Percentiles rank a stretch among this genome's conserved stretches.
Conservation (phyloP, 1,284 basidiomycete species). For the Malassezia globosa region DNA sequence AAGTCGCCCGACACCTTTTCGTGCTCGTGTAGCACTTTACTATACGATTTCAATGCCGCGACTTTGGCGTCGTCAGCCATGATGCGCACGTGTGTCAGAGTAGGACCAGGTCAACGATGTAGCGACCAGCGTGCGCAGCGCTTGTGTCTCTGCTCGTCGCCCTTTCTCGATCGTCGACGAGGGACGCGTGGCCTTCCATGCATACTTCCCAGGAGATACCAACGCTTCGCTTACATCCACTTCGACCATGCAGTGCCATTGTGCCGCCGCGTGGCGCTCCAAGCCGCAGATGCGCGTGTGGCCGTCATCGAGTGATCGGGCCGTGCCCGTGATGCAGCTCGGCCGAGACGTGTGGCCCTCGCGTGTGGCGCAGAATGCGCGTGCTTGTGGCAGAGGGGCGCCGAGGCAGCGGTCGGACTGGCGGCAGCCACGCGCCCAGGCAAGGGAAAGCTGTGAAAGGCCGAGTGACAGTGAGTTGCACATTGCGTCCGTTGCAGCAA, state of each 20-base stretch:
- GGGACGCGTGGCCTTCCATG: neutral
- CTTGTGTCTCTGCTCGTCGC: too few relatives aligned
- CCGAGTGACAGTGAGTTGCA: too few relatives aligned
- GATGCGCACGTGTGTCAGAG: neutral
- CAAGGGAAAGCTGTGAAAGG: too few relatives aligned
- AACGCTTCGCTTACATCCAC: neutral
- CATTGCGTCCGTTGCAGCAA: too few relatives aligned
- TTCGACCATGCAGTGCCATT: too few relatives aligned
- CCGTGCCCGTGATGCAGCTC: constrained; percentile 1
- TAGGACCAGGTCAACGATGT: neutral
- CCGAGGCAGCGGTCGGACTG: too few relatives aligned
- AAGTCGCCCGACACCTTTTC: constrained; percentile 49
- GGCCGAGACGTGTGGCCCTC: neutral
- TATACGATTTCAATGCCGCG: constrained; percentile 33
- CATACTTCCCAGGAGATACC: neutral
- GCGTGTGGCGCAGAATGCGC: too few relatives aligned
- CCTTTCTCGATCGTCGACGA: constrained; percentile 1
- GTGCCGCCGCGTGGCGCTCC: neutral
- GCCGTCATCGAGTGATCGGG: constrained; percentile 1
- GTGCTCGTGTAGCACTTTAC: constrained; percentile 48
- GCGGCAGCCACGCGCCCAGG: too few relatives aligned
- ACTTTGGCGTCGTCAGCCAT: constrained; percentile 22
- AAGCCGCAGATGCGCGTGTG: neutral
- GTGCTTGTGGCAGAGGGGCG: too few relatives aligned
- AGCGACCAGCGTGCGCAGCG: too few relatives aligned